Conservation (phyloP, 305 asterid genomes). For the Fraxinus sp. region DNA sequence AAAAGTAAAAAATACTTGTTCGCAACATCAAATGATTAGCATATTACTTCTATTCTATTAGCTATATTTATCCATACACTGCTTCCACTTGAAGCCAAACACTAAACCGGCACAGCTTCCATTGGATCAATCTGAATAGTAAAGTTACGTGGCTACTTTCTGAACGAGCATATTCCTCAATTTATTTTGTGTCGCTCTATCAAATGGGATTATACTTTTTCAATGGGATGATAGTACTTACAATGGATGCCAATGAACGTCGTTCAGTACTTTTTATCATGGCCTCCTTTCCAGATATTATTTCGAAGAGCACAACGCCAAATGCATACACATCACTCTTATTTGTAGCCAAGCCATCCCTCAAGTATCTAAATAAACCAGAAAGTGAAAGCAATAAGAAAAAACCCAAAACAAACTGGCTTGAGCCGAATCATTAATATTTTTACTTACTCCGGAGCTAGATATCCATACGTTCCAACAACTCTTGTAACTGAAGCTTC, state of each 20-base stretch:
- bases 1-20: neutral
- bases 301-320: constrained; percentile 85
- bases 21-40: neutral
- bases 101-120: neutral
- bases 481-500: constrained; percentile 91
- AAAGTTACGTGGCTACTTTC: neutral
- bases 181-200: neutral
- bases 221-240: constrained; percentile 42
- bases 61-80: neutral
- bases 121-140: neutral
- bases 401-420: neutral
- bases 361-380: constrained; percentile 60
- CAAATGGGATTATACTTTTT: neutral
- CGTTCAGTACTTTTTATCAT: constrained; percentile 79
- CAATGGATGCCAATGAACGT: constrained; percentile 82
- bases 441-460: constrained; percentile 88
- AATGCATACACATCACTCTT: constrained; percentile 94
- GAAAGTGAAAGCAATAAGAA: constrained; percentile 21
- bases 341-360: constrained; percentile 81
- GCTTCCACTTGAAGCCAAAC: neutral
- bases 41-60: neutral
- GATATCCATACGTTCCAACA: constrained; percentile 91
- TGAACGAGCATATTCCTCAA: neutral
- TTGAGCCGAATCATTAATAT: neutral
- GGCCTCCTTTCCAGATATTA: constrained; percentile 90